phyloP scores from a whole-genome alignment of 2,329 filamentous ascomycete genomes.

The Calonectria hongkongensis region DNA sequence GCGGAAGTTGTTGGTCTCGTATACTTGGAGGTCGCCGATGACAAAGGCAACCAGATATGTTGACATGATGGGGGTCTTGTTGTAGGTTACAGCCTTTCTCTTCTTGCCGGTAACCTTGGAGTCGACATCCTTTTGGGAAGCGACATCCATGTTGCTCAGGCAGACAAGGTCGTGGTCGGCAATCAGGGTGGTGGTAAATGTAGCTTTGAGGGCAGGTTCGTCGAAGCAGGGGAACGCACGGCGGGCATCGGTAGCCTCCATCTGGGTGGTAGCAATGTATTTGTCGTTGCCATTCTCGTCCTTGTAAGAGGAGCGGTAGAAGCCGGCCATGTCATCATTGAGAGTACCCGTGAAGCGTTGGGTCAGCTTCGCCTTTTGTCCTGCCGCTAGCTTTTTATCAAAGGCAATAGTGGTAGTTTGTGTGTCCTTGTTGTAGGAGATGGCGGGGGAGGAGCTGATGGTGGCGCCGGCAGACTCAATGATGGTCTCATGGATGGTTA shows the following conservation, averaged over 20 bases:
- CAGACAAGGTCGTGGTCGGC: constrained; percentile 94
- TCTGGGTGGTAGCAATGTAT: constrained; percentile 92
- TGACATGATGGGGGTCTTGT: constrained; percentile 94
- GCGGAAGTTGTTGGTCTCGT: constrained; percentile 93
- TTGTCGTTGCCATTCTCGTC: constrained; percentile 84
- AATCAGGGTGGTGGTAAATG: constrained; percentile 92
- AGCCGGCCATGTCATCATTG: constrained; percentile 97
- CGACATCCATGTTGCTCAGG: constrained; percentile 97
- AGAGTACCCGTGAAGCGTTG: constrained; percentile 82
- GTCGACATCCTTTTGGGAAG: constrained; percentile 82
- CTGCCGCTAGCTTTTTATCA: constrained; percentile 81
- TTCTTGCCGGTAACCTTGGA: constrained; percentile 75
- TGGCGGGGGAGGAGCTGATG: constrained; percentile 62
- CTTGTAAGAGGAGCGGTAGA: constrained; percentile 97
- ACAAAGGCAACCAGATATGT: constrained; percentile 97
- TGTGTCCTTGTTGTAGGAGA: constrained; percentile 85
- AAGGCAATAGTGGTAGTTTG: constrained; percentile 91
- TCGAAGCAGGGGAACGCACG: constrained; percentile 97
- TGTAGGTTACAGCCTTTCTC: constrained; percentile 93
- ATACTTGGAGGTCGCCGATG: constrained; percentile 93
- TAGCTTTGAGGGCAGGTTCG: constrained; percentile 94
- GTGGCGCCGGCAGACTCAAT: constrained; percentile 68
- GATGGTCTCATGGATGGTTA: constrained; percentile 83
- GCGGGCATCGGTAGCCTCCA: constrained; percentile 96
- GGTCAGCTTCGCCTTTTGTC: constrained; percentile 80